Conservation (phyloP, 1,139 yeast genomes). For the Candida sp. region DNA sequence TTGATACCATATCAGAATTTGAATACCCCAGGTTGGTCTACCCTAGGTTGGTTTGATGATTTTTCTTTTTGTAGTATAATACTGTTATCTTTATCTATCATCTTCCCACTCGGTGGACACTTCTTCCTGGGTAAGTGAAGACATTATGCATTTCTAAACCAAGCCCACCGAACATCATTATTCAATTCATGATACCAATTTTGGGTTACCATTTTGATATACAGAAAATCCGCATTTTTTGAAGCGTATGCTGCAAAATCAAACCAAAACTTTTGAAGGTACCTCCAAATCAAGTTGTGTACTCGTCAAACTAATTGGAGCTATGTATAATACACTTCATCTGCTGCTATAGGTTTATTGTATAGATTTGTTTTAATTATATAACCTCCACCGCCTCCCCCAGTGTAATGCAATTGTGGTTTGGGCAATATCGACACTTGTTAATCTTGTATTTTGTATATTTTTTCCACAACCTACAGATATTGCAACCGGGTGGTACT, state of each 20-base stretch:
- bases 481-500: no score
- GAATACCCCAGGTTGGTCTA: no score
- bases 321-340: background rate
- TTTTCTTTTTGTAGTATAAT: no score
- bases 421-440: no score
- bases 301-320: constrained; percentile 72
- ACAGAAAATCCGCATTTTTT: constrained; percentile 64
- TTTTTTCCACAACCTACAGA: no score
- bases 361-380: background rate
- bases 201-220: constrained; percentile 50
- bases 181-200: constrained; percentile 44
- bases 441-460: no score
- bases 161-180: constrained; percentile 78
- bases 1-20: no score
- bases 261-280: constrained; percentile 83
- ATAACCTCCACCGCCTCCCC: no score
- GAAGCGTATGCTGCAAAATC: constrained; percentile 81
- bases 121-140: constrained; percentile 39
- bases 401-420: no score
- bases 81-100: no score
- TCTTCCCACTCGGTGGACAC: no score
- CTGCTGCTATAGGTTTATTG: constrained; percentile 1
- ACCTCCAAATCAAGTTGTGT: constrained; percentile 87
- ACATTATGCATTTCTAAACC: constrained; percentile 83
- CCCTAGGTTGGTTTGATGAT: no score